Evolutionary conservation across 441 rosid species (phyloP), one percentile per base, ranked within the genome.

Genomic region (Mallotus repandus): DNA sequence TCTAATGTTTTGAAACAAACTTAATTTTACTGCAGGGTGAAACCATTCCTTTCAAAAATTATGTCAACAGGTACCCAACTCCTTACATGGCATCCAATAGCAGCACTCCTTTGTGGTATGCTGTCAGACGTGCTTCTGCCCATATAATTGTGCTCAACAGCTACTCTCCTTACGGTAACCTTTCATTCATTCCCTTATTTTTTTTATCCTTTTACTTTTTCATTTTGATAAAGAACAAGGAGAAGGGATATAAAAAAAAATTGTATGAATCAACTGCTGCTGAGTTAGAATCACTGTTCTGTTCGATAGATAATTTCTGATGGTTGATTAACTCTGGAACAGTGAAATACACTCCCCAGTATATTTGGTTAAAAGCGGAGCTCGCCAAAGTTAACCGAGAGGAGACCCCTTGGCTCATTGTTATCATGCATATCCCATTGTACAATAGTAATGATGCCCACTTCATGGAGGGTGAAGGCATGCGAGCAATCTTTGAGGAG

Each of bases 91-190:
- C 90, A 54, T 82, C 89, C 15, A 60, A 84, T 46, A 86, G 90
- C 73, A 84, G 73, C 78, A 84, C 72, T 74, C 84, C 87, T 52
- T 83, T 86, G 55, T 88, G 82, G 86, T 84, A 88, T 81, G 85
- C 90, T 14, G 61, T 88, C 70, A 80, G 81, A 79, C 81, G 89
- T 22, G 90, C 88, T 66, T 86, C 89, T 16, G 87, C 89, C 57
- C 87, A 86, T 72, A 75, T 88, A 74, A 82, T 86, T 59, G 84
- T 86, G 55, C 81, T 86, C 16, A 86, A 88, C 62, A 86, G 85
- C 87, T 88, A 86, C 76, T 86, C 92, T 76, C 81, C 90, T 4
- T 86, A 68, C 41, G 85, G 90, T 88, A 88, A 77, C 45, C 68
- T 76, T 29, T 29, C 32, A 29, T 77, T 68, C 19, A 4, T 41